Evolutionary conservation across 2,329 filamentous ascomycete genomes (phyloP).

Genomic region (Ophiognomonia clavigignenti-juglandacearum): DNA sequence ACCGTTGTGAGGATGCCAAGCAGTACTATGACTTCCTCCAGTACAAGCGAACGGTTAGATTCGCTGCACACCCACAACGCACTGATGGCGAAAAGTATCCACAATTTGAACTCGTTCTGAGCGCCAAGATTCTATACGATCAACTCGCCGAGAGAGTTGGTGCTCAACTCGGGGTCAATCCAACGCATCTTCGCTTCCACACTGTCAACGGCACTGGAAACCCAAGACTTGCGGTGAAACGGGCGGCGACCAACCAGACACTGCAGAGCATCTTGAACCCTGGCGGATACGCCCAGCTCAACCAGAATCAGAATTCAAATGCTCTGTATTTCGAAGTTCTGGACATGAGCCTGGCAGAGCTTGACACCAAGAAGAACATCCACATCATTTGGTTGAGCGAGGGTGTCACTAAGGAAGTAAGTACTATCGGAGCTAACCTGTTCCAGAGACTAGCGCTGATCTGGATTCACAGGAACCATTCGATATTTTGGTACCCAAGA

Average conservation of each 20-base stretch:
- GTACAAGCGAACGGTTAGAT: conserved; percentile 74
- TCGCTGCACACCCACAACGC: conserved; percentile 61
- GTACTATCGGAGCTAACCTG: conserved; percentile 20
- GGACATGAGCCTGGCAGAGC: conserved; percentile 88
- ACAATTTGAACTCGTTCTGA: conserved; percentile 72
- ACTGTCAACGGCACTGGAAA: conserved; percentile 76
- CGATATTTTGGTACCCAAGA: conserved; percentile 85
- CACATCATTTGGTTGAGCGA: conserved; percentile 83
- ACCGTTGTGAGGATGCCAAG: conserved; percentile 65
- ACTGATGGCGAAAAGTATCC: conserved; percentile 55
- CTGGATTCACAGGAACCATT: conserved; percentile 56
- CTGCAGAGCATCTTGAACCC: conserved; percentile 74
- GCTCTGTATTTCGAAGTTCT: conserved; percentile 87
- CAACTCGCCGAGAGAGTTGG: conserved; percentile 79
- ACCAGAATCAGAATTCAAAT: conserved; percentile 67
- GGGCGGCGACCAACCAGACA: conserved; percentile 58
- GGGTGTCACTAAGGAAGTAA: conserved; percentile 83
- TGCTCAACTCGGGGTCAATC: conserved; percentile 68
- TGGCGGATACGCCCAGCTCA: conserved; percentile 66
- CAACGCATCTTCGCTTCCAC: conserved; percentile 87
- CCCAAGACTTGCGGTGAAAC: conserved; percentile 73
- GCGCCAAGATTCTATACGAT: conserved; percentile 86
- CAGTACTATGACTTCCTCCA: conserved; percentile 92
- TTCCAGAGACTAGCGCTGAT: conserved; percentile 20
- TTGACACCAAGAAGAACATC: conserved; percentile 86